Conservation (phyloP, 257 asterid species). For the Solanum ossicruentum region DNA sequence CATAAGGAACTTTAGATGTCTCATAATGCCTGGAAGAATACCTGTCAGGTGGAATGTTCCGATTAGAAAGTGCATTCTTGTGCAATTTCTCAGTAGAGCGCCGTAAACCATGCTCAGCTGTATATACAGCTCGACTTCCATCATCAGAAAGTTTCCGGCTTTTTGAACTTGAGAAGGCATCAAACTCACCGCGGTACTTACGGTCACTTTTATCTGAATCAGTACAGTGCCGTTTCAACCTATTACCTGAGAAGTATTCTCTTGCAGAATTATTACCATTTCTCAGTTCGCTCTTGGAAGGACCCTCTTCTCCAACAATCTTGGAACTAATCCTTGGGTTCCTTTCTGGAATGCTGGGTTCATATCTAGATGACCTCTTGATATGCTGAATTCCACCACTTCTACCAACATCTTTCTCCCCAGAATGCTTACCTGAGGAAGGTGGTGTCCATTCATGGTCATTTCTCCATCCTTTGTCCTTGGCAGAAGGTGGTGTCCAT, state of each 20-base stretch:
- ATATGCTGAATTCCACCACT: slow-evolving; percentile 41
- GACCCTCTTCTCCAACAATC: slow-evolving; percentile 54
- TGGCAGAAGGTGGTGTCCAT: slow-evolving; percentile 43
- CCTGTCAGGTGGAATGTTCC: slow-evolving; percentile 56
- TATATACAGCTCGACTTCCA: slow-evolving; percentile 38
- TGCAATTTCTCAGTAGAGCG: slow-evolving; percentile 34
- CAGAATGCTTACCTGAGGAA: slow-evolving; percentile 52
- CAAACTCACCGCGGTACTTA: slow-evolving; percentile 47
- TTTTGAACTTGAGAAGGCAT: slow-evolving; percentile 57
- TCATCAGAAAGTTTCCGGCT: slow-evolving; percentile 69
- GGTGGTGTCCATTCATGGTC: slow-evolving; percentile 54
- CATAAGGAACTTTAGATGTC: slow-evolving; percentile 48
- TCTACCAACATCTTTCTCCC: slow-evolving; percentile 55
- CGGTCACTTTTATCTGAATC: slow-evolving; percentile 55
- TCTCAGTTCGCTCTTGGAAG: slow-evolving; percentile 44
- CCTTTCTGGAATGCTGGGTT: slow-evolving; percentile 36
- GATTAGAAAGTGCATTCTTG: slow-evolving; percentile 36
- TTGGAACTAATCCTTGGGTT: slow-evolving; percentile 45
- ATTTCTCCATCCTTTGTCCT: slow-evolving; percentile 35
- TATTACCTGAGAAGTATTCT: slow-evolving; percentile 38
- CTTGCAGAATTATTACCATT: slow-evolving; percentile 60
- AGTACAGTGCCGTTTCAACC: slow-evolving; percentile 58
- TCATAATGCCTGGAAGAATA: slow-evolving; percentile 62
- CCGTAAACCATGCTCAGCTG: slow-evolving; percentile 49
- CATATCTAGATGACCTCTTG: slow-evolving; percentile 60